Evolutionary conservation across 768 basidiomycete genomes (phyloP), one percentile per base, ranked within the genome.

Genomic region (Boletus coccyginus): DNA sequence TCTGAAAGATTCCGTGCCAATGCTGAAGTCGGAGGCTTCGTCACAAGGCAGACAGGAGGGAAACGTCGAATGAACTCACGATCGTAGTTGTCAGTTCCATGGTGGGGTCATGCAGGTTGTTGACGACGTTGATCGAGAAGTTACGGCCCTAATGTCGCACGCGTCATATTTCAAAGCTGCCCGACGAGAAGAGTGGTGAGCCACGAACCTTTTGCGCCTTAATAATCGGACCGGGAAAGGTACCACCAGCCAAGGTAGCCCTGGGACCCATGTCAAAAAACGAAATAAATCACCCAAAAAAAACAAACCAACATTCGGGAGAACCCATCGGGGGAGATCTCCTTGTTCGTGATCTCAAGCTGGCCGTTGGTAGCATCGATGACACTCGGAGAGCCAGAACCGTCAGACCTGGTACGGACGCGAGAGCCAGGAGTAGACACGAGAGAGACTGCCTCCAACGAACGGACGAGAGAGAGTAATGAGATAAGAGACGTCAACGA

Each of bases 251-350:
- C 40, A 83, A 66, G 3, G 77, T 72, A 19, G 81, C 65, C 36
- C 78, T 79, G 29, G 17, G 32, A 33, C 14, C 14, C 8, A 5
- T 3, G 29, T 61, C 33, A 60, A 39, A 32, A 35, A 14, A 42
- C 17, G 16, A 13, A 7, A 46, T 13, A 46, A 0, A 0, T 39
- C 14, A 9, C 3, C n/a, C 12, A 45, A 50, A 35, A 7, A 21
- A 38, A 17, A 56, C 3, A 17, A 56, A 69, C 70, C 19, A 33
- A 78, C 78, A 72, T 69, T 42, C 70, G 70, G 44, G 53, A 50
- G 53, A 75, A 81, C 21, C 82, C 81, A 66, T 84, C 83, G 0
- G 83, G 83, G 14, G 77, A 60, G 50, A 84, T 77, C 13, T 67
- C 54, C 48, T 68, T 69, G 65, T 81, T 82, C 10, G 68, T 63